Evolutionary conservation across 2,329 filamentous ascomycete genomes (phyloP).

Genomic region (Bipolaris zeicola): DNA sequence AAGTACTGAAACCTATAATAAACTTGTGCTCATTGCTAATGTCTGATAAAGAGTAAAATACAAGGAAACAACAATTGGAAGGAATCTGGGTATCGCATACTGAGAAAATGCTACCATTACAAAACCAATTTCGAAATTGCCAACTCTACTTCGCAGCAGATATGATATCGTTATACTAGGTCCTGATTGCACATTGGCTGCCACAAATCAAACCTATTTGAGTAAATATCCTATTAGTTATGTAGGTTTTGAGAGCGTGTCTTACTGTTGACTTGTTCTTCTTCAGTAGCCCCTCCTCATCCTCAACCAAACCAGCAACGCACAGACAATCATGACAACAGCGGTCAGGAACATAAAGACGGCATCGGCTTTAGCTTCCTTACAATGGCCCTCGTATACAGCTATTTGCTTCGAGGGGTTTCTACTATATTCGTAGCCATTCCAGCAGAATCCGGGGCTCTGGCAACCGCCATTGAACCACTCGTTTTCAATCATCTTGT

Average conservation of each 20-base stretch:
- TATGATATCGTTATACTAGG: background rate
- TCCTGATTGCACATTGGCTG: background rate
- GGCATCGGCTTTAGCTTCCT: slow-evolving; percentile 27
- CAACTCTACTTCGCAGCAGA: background rate
- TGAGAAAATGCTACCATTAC: background rate
- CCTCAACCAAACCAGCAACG: slow-evolving; percentile 15
- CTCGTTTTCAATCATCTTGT: slow-evolving; percentile 14
- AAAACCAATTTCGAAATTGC: background rate
- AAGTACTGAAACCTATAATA: background rate
- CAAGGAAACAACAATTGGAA: background rate
- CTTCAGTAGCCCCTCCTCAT: slow-evolving; percentile 19
- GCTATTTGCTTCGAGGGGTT: background rate
- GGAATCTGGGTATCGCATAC: background rate
- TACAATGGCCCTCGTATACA: slow-evolving; percentile 23
- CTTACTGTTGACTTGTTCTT: background rate
- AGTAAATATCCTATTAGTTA: background rate
- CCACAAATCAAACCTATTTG: background rate
- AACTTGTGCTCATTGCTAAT: background rate
- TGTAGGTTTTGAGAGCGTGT: background rate
- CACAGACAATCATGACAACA: slow-evolving; percentile 18
- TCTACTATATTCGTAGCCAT: background rate
- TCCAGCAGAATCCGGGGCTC: background rate
- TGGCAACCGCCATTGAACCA: slow-evolving; percentile 28
- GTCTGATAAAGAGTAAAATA: background rate
- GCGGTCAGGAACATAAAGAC: slow-evolving; percentile 36